These are phyloP conservation scores for Fusarium sp. DNA, from an alignment of 2,329 filamentous ascomycete species.

Conservation along the genomic window DNA sequence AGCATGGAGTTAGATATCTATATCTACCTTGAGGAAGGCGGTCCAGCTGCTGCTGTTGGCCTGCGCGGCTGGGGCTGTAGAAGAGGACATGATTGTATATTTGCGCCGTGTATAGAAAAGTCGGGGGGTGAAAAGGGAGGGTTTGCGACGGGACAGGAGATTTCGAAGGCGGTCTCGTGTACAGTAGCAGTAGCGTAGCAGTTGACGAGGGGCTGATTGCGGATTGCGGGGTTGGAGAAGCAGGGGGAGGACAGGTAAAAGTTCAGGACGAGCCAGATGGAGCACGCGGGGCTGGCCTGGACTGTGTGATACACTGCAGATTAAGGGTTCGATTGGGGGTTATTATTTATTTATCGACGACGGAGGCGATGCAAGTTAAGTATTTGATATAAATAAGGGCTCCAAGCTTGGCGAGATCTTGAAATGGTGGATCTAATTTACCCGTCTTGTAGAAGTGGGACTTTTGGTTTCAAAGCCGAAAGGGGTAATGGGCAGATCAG, in stretches of 20 bases:
- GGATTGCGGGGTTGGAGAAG: conserved; percentile 41
- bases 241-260: conserved; percentile 15
- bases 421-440: background rate
- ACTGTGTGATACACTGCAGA: conserved; percentile 8
- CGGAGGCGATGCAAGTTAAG: background rate
- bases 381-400: background rate
- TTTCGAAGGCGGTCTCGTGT: conserved; percentile 32
- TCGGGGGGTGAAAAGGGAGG: conserved; percentile 1
- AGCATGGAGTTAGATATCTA: conserved; percentile 39
- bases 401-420: background rate
- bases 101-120: conserved; percentile 2
- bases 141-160: conserved; percentile 20
- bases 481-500: conserved; percentile 4
- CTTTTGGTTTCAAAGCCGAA: conserved; percentile 8
- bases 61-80: conserved; percentile 45
- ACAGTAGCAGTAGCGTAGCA: conserved; percentile 4
- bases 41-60: conserved; percentile 60
- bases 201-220: conserved; percentile 37
- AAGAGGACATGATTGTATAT: conserved; percentile 45
- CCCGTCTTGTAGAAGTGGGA: background rate
- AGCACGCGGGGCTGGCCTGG: conserved; percentile 20
- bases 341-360: background rate
- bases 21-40: conserved; percentile 61
- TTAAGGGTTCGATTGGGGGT: background rate
- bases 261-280: conserved; percentile 10